Conservation (phyloP, 345 rosid species). For the Salix koriyanagi region DNA sequence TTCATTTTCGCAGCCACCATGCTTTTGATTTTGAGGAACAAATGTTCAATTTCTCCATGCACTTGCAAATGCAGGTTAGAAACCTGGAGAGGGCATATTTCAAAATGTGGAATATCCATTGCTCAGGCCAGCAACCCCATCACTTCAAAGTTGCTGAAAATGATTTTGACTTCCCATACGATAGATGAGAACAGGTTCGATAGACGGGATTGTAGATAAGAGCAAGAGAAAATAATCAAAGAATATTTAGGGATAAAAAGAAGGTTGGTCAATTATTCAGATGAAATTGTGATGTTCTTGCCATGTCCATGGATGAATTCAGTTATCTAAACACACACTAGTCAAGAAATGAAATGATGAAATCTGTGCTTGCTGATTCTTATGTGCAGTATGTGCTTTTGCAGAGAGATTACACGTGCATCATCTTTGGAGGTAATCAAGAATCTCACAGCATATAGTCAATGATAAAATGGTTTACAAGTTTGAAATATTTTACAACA, state of each 20-base stretch:
- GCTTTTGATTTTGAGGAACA: background rate
- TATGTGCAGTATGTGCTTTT: no score
- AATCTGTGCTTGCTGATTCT: background rate
- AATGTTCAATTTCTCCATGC: background rate
- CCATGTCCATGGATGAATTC: background rate
- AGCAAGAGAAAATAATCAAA: background rate
- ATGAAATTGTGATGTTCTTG: slow-evolving; percentile 8
- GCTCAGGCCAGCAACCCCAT: slow-evolving; percentile 67
- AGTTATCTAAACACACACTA: no score
- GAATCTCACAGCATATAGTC: no score
- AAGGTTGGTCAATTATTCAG: background rate
- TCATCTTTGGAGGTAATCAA: no score
- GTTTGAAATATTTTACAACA: no score
- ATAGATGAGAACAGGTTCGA: slow-evolving; percentile 5
- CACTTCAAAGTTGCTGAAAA: slow-evolving; percentile 79
- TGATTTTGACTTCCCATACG: slow-evolving; percentile 67
- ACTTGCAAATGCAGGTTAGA: slow-evolving; percentile 56
- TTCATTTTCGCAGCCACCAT: background rate
- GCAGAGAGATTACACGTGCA: no score
- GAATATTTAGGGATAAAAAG: background rate
- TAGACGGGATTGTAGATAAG: slow-evolving; percentile 23
- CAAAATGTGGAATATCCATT: slow-evolving; percentile 91
- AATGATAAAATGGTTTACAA: no score
- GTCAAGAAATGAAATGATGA: background rate
- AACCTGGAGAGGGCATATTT: slow-evolving; percentile 86